Conservation (phyloP, 768 basidiomycete genomes). For the Leccinum boreale region DNA sequence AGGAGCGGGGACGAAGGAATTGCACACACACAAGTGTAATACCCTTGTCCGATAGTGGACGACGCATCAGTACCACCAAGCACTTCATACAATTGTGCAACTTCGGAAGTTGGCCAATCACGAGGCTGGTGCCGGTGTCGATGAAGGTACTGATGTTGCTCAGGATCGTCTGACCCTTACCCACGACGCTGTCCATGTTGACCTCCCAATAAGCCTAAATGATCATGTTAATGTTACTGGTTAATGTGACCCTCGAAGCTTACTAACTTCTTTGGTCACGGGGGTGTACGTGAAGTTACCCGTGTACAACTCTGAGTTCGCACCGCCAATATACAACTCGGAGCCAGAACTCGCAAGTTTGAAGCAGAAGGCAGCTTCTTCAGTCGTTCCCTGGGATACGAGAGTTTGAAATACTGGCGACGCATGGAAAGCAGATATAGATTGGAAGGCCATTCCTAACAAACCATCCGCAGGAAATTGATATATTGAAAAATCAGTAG, state of each 20-base stretch:
- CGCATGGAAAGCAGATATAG: conserved; percentile 34
- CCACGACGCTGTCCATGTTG: conserved; percentile 4
- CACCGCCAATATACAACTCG: conserved; percentile 53
- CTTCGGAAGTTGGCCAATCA: conserved; percentile 10
- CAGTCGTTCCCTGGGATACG: conserved; percentile 31
- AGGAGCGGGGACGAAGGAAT: not conserved
- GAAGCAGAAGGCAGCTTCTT: conserved; percentile 42
- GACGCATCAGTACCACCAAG: conserved; percentile 27
- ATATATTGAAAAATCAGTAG: not conserved
- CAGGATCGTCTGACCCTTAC: conserved; percentile 1
- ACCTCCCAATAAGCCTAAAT: conserved; percentile 21
- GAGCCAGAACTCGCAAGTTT: conserved; percentile 40
- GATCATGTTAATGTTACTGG: not conserved
- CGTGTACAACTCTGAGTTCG: conserved; percentile 40
- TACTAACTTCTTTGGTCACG: conserved; percentile 10
- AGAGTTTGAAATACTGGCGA: conserved; percentile 41
- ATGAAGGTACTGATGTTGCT: conserved; percentile 11
- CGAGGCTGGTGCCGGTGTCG: conserved; percentile 20
- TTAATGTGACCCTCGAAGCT: not conserved
- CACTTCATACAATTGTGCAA: conserved; percentile 15
- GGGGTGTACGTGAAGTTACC: conserved; percentile 40
- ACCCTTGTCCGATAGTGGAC: conserved; percentile 20
- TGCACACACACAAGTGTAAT: conserved; percentile 28
- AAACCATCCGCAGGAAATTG: conserved; percentile 25
- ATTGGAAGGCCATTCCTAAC: conserved; percentile 41